Evolutionary conservation across 1,139 yeast species (phyloP), one percentile per base, ranked within the genome.

Genomic region (Saccharomycopsis phalli): DNA sequence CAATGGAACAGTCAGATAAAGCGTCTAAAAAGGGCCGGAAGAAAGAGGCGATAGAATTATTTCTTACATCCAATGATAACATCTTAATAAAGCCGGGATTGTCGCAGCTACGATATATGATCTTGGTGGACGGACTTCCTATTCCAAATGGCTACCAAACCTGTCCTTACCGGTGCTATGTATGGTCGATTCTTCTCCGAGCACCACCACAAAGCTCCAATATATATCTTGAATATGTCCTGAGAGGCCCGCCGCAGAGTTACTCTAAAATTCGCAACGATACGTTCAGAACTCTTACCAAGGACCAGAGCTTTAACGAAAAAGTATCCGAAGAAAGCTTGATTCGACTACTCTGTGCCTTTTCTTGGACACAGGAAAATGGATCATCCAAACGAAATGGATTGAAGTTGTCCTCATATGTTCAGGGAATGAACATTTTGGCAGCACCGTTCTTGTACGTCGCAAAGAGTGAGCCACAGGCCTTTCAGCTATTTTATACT

Each of bases 361-460:
- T 76, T 53, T 94, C 94, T 1, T 69, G 83, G 68, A 58, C 59
- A 22, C 49, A 50, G 29, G 59, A 62, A 47, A 42, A 6, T 4
- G 26, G 4, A 11, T 8, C 14, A 23, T 44, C 7, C 14, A 40
- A 28, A 17, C 29, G 27, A 19, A 37, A 35, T 30, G 39, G 21
- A 31, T 4, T 8, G 29, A 22, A 42, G n/a, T 34, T 46, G 5
- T 41, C 56, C 61, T 71, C 59, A 53, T 87, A 87, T 55, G 95
- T 87, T 10, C 96, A 87, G 55, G 96, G 96, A 1, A 76, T 88
- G 78, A 88, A 88, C 55, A 91, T 87, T 1, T 58, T 87, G 27
- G 71, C 82, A 28, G 96, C 95, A 0, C 96, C 96, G 1, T 74
- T 87, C 44, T 71, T 87, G 17, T 87, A 76, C 56, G 70, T 81